Base-by-base conservation (phyloP, 345 rosid species). In the Lepidium aucheri region DNA sequence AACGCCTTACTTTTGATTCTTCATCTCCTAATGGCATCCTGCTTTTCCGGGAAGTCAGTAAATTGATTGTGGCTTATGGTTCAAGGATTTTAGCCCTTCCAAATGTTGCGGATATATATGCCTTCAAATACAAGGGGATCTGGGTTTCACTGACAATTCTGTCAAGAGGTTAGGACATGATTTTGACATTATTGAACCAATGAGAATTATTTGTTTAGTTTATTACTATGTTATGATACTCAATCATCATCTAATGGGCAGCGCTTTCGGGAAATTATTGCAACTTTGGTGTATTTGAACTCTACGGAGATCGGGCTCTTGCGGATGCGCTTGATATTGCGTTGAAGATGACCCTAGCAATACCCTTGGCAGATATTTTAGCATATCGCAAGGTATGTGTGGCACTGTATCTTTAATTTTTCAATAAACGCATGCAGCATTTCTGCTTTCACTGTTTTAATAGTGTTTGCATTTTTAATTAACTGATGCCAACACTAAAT, bases 21-120 rank as follows among this genome's bases (percentile, higher is more conserved):
- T 91, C 97, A 63, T 95, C 99, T 68, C 96, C 97, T 49, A 91
- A 95, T 75, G 99, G 99, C 77, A 91, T 95, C 80, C 96, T 95
- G 60, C 99, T 95, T 60, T 95, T 95, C 80, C 94, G 99, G 26
- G 99, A 95, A 85, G 96, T 89, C 81, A 95, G 99, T 84, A 95
- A 95, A 82, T 60, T 95, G 63, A 84, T 89, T 73, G 95, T 95
- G 66, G 89, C 90, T 68, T 95, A 95, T 70, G 99, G 99, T 63
- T 81, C 95, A 74, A 85, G 99, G 78, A 91, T 95, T 62, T 78
- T 91, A 76, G 74, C 97, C 70, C 90, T 91, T 67, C 99, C 99
- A 68, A 91, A 85, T 80, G 93, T 76, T 55, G 87, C 97, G 26
- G 99, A 91, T 72, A 85, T 91, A 63, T 95, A 95, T 77, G 85